These are phyloP conservation scores for Hysterium pulicare DNA, from an alignment of 2,329 filamentous ascomycete species.

Conservation along the genomic window DNA sequence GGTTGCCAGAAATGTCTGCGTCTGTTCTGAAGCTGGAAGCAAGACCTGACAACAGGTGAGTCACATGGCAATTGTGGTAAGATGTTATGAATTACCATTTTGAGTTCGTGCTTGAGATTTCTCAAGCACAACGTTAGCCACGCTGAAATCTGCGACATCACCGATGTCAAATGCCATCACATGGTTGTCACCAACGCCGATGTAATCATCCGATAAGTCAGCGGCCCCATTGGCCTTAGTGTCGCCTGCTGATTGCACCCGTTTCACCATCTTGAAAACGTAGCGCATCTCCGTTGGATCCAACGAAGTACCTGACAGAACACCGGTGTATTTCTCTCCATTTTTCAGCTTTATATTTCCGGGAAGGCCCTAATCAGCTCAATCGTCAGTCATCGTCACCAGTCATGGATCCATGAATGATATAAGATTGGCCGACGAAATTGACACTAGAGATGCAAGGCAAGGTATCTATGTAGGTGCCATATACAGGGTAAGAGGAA, in stretches of 20 bases:
- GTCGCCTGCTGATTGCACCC: slow-evolving; percentile 39
- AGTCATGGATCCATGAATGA: slow-evolving; percentile 8
- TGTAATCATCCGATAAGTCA: slow-evolving; percentile 41
- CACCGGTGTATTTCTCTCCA: slow-evolving; percentile 60
- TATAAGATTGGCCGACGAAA: too few relatives aligned
- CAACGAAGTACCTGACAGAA: slow-evolving; percentile 56
- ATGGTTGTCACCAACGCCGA: slow-evolving; percentile 47
- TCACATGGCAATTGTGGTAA: slow-evolving; percentile 4
- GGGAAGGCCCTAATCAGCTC: slow-evolving; percentile 49
- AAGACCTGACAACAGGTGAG: slow-evolving; percentile 51
- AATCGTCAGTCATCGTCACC: background rate
- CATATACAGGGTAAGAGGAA: too few relatives aligned
- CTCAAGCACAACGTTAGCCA: slow-evolving; percentile 52
- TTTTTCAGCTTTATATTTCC: slow-evolving; percentile 56
- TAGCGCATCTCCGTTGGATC: slow-evolving; percentile 54
- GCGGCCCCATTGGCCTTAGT: slow-evolving; percentile 46
- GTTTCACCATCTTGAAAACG: slow-evolving; percentile 64
- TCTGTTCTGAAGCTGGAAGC: slow-evolving; percentile 78
- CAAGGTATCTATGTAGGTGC: too few relatives aligned
- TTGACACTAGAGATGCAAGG: too few relatives aligned
- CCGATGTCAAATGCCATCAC: slow-evolving; percentile 60
- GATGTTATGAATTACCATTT: slow-evolving; percentile 49
- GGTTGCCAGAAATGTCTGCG: slow-evolving; percentile 75
- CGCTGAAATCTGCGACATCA: slow-evolving; percentile 56
- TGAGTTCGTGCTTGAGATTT: slow-evolving; percentile 50